Percentiles rank a stretch among this genome's conserved stretches.
Conservation (phyloP, 106 monocot species). For the Platanthera guangdongensis region DNA sequence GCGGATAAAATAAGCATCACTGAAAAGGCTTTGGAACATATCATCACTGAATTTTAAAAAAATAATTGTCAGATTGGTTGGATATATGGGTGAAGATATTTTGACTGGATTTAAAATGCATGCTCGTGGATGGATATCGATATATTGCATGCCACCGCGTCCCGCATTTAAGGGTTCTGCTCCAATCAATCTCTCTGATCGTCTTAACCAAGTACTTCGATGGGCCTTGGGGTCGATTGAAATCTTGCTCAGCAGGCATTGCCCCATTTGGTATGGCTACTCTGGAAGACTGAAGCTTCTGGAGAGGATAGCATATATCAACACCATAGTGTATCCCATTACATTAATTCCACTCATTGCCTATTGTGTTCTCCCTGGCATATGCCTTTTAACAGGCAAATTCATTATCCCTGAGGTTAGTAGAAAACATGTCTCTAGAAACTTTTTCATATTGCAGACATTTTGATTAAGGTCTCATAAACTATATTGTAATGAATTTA, state of each 20-base stretch:
- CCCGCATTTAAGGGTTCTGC: constrained; percentile 96
- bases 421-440: not conserved
- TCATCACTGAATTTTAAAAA: not conserved
- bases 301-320: constrained; percentile 83
- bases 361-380: constrained; percentile 81
- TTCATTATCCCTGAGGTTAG: constrained; percentile 87
- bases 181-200: constrained; percentile 89
- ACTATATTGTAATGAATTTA: no score
- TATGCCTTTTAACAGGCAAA: constrained; percentile 82
- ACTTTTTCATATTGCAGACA: not conserved
- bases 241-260: constrained; percentile 80
- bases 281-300: constrained; percentile 62
- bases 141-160: constrained; percentile 92
- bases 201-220: constrained; percentile 78
- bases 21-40: not conserved
- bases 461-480: not conserved
- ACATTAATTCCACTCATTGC: constrained; percentile 78
- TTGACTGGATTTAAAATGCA: constrained; percentile 96
- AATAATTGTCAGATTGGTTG: constrained; percentile 58
- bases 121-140: constrained; percentile 81
- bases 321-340: constrained; percentile 86
- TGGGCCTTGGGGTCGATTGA: constrained; percentile 89
- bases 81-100: constrained; percentile 97
- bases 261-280: constrained; percentile 93
- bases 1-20: no score